These are phyloP conservation scores for Chernovozyma sophiae-reginae DNA, from an alignment of 1,139 yeast species.

Conservation along the genomic window DNA sequence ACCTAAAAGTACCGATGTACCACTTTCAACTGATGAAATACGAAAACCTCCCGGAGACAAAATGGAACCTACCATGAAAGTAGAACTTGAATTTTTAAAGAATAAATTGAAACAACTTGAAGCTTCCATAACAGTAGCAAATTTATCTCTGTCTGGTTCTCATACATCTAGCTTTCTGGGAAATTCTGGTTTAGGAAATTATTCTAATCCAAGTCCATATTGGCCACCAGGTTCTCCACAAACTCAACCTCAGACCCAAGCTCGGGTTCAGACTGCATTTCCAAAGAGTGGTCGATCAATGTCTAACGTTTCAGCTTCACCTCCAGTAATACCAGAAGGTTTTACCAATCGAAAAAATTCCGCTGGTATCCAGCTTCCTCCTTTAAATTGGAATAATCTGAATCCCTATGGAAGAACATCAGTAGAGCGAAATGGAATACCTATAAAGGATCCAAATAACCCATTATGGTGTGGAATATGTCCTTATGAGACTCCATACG, in stretches of 20 bases:
- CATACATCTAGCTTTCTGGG: background rate
- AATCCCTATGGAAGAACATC: background rate
- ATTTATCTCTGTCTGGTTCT: slow-evolving; percentile 12
- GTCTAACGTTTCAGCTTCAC: background rate
- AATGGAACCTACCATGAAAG: too few species aligned
- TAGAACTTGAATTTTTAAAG: slow-evolving; percentile 28
- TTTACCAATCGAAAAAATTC: background rate
- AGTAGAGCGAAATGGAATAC: background rate
- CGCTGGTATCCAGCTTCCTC: slow-evolving; percentile 9
- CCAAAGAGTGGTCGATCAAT: background rate
- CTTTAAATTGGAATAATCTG: slow-evolving; percentile 10
- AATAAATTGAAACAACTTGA: slow-evolving; percentile 41
- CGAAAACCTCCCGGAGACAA: too few species aligned
- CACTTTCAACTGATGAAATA: too few species aligned
- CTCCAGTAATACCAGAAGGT: background rate
- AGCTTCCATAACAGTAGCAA: slow-evolving; percentile 32
- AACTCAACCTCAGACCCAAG: background rate
- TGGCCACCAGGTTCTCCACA: background rate
- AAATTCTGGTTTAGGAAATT: background rate
- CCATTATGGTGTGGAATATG: slow-evolving; percentile 3
- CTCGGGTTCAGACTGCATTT: background rate
- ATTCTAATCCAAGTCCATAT: background rate
- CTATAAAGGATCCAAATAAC: background rate
- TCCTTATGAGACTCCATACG: slow-evolving; percentile 10
- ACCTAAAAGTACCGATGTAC: too few species aligned